Base-by-base conservation (phyloP, 352 stramenopile genomes). In the Phytophthora pluvialis region DNA sequence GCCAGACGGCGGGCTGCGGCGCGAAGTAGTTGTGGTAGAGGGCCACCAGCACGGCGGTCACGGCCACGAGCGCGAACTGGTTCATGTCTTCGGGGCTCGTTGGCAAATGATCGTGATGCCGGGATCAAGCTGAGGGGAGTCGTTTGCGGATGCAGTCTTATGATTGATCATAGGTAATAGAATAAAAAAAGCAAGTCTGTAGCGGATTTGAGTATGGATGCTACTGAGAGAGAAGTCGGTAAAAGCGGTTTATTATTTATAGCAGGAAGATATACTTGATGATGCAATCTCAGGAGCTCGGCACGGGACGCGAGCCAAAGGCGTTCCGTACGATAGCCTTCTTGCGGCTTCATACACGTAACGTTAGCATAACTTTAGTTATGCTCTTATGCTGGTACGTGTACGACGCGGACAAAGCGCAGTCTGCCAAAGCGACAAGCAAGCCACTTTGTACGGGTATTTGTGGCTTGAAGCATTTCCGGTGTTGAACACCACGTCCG, bases 1-100 rank as follows among this genome's bases (percentile, higher is more conserved):
- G 25, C 31, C 49, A 57, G 7, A 60, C 25, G 5, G 15, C 7
- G 3, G 43, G 42, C 36, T 61, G 46, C 21, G 59, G 56, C 4
- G 50, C 50, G 28, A 72, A 47, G 43, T 67, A 63, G 35, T 52
- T 72, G 59, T 78, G 67, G 67, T 75, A 73, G 16, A 78, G 53
- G 15, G 67, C 68, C 26, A 75, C 39, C 25, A 74, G 48, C 31
- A 74, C 49, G 38, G 58, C 72, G 11, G 56, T 67, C 48, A 67
- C 44, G 15, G 70, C 59, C 9, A 66, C 61, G 26, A 74, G 38
- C 12, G 40, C 48, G 47, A 57, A 68, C 26, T 67, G 63, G 38
- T 77, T 78, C 69, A 77, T 72, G 38, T 51, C 45, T 51, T 36
- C 6, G 45, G 12, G 45, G 26, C 45, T 33, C 15, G 13, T 36